Conservation (phyloP, 192 early-diverging fungal genomes). For the Podila epicladia region DNA sequence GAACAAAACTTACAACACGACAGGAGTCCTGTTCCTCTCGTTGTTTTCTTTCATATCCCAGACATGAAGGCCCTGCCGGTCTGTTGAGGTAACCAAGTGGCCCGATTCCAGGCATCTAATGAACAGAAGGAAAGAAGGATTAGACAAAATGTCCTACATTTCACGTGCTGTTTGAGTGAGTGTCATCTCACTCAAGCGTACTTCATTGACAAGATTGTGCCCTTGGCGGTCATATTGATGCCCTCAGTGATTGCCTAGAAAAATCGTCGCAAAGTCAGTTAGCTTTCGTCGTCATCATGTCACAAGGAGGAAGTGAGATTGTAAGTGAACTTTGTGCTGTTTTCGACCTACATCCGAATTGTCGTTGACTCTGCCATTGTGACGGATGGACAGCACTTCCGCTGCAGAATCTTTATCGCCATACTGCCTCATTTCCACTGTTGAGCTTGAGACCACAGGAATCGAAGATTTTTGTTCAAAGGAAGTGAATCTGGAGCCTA, state of each 20-base stretch:
- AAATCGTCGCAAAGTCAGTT: too few species aligned
- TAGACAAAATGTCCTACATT: neutral
- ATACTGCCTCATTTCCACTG: slow-evolving; percentile 39
- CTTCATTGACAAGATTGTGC: too few species aligned
- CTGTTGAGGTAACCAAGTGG: slow-evolving; percentile 12
- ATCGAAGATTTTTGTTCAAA: too few species aligned
- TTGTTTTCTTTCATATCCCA: slow-evolving; percentile 32
- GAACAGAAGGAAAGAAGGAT: neutral
- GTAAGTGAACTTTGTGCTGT: neutral
- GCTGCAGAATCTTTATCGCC: slow-evolving; percentile 40
- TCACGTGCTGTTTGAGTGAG: too few species aligned
- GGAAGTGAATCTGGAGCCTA: slow-evolving; percentile 23
- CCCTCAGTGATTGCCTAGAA: too few species aligned
- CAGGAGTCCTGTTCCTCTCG: slow-evolving; percentile 2
- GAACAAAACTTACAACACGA: slow-evolving; percentile 12
- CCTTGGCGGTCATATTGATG: too few species aligned
- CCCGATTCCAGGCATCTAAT: slow-evolving; percentile 35
- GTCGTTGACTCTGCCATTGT: slow-evolving; percentile 8
- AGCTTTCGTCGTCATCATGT: too few species aligned
- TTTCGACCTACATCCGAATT: slow-evolving; percentile 1
- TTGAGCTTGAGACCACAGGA: slow-evolving; percentile 24
- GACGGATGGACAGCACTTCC: slow-evolving; percentile 17
- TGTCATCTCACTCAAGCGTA: too few species aligned
- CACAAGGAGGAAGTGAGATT: neutral
- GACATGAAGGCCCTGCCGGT: neutral